Percentiles rank a stretch among this genome's conserved stretches.
Evolutionary conservation across 352 stramenopile species (phyloP).

Genomic region (Globisporangium uncinulatum): DNA sequence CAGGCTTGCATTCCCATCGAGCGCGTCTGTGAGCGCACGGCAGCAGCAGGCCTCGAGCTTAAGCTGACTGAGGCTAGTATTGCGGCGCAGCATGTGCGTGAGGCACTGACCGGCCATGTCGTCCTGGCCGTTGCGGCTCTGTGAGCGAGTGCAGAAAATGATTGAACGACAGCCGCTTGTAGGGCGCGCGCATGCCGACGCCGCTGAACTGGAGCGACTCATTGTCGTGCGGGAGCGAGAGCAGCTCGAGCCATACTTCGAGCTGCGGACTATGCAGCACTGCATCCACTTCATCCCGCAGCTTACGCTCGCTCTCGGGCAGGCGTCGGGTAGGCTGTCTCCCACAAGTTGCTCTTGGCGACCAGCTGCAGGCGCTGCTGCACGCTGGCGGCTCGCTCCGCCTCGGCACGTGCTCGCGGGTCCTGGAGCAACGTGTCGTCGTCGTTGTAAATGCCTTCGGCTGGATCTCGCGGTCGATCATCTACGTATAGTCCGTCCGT

Average conservation of each 20-base stretch:
- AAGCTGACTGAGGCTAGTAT: constrained; percentile 49
- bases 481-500: constrained; percentile 19
- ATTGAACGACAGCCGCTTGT: constrained; percentile 64
- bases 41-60: constrained; percentile 52
- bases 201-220: constrained; percentile 32
- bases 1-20: constrained; percentile 45
- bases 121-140: constrained; percentile 56
- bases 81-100: constrained; percentile 50
- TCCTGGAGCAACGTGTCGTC: constrained; percentile 72
- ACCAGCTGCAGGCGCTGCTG: constrained; percentile 63
- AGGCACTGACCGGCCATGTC: constrained; percentile 61
- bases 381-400: constrained; percentile 55
- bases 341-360: constrained; percentile 63
- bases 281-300: constrained; percentile 68
- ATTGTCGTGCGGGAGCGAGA: constrained; percentile 25
- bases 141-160: constrained; percentile 55
- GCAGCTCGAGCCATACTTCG: constrained; percentile 67
- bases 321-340: constrained; percentile 68
- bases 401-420: constrained; percentile 38
- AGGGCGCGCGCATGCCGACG: constrained; percentile 52
- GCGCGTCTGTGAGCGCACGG: constrained; percentile 47
- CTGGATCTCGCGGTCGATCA: constrained; percentile 82
- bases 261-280: constrained; percentile 55
- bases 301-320: constrained; percentile 55
- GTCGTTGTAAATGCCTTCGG: constrained; percentile 85